Conservation (phyloP, 2,329 filamentous ascomycete genomes). For the Epichloe gansuensis region DNA sequence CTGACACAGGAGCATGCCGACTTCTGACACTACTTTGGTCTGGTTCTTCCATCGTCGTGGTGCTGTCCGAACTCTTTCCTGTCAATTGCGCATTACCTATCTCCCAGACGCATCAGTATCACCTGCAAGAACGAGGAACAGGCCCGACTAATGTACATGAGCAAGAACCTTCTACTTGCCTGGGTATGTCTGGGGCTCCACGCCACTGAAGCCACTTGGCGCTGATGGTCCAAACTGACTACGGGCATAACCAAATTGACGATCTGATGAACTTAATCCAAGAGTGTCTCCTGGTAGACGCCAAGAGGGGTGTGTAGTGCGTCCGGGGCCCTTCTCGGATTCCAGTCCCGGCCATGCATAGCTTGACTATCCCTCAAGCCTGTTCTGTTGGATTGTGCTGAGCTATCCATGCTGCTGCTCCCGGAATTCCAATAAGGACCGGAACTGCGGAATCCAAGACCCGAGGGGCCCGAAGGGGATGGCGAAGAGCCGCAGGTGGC, state of each 20-base stretch:
- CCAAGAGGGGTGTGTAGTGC: not conserved
- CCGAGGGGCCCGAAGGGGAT: constrained; percentile 34
- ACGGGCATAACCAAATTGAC: constrained; percentile 15
- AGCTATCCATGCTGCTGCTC: not conserved
- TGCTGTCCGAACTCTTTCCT: constrained; percentile 34
- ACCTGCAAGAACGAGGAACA: not conserved
- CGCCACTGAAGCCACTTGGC: constrained; percentile 29
- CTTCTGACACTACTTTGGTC: constrained; percentile 34
- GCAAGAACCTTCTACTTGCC: constrained; percentile 25
- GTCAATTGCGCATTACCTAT: not conserved
- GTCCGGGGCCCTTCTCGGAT: not conserved
- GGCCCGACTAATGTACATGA: not conserved
- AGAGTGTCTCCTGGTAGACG: not conserved
- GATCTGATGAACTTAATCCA: constrained; percentile 32
- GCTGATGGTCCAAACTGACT: constrained; percentile 21
- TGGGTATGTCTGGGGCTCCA: constrained; percentile 40
- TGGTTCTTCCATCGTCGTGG: constrained; percentile 22
- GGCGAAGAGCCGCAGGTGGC: constrained; percentile 37
- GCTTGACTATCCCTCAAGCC: not conserved
- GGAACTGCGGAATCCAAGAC: constrained; percentile 9
- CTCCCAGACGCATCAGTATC: not conserved
- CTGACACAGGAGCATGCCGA: constrained; percentile 35
- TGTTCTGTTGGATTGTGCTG: not conserved
- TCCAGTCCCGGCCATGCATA: not conserved
- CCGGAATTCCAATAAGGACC: constrained; percentile 3